Percentiles rank a stretch among this genome's conserved stretches.
Evolutionary conservation across 2,329 filamentous ascomycete genomes (phyloP).

Genomic region (Trichoderma brevicompactum): DNA sequence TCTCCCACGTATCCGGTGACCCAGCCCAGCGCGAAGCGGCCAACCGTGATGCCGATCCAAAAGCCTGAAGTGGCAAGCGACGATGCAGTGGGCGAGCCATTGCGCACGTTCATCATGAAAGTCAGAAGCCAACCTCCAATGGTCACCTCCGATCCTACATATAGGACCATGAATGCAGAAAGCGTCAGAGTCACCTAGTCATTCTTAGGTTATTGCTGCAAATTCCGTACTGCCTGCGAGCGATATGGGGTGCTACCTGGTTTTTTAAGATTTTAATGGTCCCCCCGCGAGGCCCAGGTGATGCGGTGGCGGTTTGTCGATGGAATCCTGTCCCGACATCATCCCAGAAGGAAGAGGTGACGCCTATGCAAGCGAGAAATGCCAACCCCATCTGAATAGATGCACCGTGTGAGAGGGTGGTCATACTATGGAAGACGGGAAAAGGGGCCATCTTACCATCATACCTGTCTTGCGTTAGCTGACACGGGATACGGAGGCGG

Average conservation of each 20-base stretch:
- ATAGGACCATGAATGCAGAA: constrained; percentile 67
- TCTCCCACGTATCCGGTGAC: constrained; percentile 75
- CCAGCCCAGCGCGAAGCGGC: constrained; percentile 70
- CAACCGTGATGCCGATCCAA: constrained; percentile 78
- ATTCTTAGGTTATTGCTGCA: background rate
- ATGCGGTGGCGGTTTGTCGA: background rate
- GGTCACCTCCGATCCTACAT: constrained; percentile 76
- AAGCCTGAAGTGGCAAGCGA: constrained; percentile 75
- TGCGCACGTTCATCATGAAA: constrained; percentile 78
- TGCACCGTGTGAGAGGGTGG: background rate
- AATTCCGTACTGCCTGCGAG: background rate
- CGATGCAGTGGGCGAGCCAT: constrained; percentile 67
- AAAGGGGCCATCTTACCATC: background rate
- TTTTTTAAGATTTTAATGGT: constrained; percentile 23
- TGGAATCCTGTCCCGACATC: constrained; percentile 8
- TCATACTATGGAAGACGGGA: background rate
- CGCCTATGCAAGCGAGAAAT: constrained; percentile 8
- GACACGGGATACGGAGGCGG: background rate
- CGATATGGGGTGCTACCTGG: background rate
- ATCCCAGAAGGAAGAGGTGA: constrained; percentile 27
- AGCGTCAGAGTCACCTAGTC: constrained; percentile 25
- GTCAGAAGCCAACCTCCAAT: constrained; percentile 83
- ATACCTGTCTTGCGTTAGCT: background rate
- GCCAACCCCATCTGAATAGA: constrained; percentile 7
- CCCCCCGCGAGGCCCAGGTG: background rate